Percentiles rank a stretch among this genome's conserved stretches.
phyloP scores from a whole-genome alignment of 163 green algal genomes.

The Trebouxia gelatinosa region DNA sequence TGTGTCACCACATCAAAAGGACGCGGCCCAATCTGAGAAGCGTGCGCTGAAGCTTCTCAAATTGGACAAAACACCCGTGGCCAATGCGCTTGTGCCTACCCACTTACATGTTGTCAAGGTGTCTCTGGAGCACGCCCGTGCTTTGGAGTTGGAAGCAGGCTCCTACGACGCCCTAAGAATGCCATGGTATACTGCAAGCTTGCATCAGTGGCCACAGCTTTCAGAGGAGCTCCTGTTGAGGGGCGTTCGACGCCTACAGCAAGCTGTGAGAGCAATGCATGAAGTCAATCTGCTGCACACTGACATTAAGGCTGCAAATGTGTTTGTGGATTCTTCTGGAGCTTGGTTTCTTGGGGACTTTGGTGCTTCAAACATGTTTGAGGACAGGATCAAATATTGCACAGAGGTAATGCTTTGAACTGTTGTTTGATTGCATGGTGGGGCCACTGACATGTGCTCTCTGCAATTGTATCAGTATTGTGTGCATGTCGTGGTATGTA shows the following conservation, averaged over 20 bases:
- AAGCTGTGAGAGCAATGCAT: constrained; percentile 18
- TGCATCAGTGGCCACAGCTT: not conserved
- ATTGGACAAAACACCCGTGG: not conserved
- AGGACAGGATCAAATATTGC: not conserved
- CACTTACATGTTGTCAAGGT: constrained; percentile 9
- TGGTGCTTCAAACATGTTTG: constrained; percentile 4
- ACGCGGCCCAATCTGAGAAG: constrained; percentile 7
- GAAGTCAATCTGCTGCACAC: constrained; percentile 16
- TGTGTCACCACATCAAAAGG: not conserved
- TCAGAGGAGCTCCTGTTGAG: constrained; percentile 1
- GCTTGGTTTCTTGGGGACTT: constrained; percentile 14
- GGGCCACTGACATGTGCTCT: not conserved
- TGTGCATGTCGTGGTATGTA: constrained; percentile 2
- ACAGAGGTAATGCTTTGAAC: constrained; percentile 14
- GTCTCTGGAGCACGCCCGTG: not conserved
- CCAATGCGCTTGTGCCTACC: not conserved
- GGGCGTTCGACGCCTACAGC: not conserved
- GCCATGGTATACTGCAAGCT: not conserved
- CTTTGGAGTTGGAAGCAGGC: not conserved
- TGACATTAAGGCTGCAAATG: constrained; percentile 14
- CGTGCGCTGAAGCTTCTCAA: not conserved
- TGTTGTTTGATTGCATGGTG: not conserved
- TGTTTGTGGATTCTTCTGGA: constrained; percentile 13
- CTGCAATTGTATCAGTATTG: constrained; percentile 4
- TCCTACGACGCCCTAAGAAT: not conserved